Conservation (phyloP, 78 protist genomes). For the slime mould (Dictyostelium discoideum) region dicty_2.7 NC_007091.3:3973001-3973500, state of each 20-base stretch:
- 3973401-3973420: background rate
- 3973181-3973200: background rate
- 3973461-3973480: background rate
- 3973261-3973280: background rate
- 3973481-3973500: no score
- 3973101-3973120: background rate
- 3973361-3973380: constrained; percentile 63
- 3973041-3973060: background rate
- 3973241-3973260: constrained; percentile 35
- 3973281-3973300: constrained; percentile 34
- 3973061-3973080: no score
- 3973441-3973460: background rate
- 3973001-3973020: background rate
- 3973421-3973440: no score
- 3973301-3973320: constrained; percentile 44
- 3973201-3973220: background rate
- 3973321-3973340: constrained; percentile 32
- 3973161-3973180: background rate
- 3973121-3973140: background rate
- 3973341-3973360: constrained; percentile 44
- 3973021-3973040: background rate
- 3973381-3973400: background rate
- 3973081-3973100: no score
- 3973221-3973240: background rate
- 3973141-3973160: background rate